Evolutionary conservation across 371 early-diverging fungal genomes (phyloP).

Genomic region (Lichtheimia corymbifera): DNA sequence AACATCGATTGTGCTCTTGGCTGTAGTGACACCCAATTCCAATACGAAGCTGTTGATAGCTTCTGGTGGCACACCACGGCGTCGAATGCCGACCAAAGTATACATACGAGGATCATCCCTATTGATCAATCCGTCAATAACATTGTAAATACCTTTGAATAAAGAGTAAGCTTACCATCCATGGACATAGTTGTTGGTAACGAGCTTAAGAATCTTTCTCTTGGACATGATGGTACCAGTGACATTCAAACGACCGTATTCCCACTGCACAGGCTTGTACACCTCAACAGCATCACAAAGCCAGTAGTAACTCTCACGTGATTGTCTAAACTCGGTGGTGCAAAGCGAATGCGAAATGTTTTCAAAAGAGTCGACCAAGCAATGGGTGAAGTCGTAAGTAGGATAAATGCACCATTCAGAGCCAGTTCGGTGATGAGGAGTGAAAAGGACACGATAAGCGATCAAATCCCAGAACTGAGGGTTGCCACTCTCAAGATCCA

Average conservation of each 20-base stretch:
- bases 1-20: conserved; percentile 88
- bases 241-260: conserved; percentile 97
- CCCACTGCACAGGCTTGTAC: conserved; percentile 99
- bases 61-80: conserved; percentile 98
- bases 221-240: conserved; percentile 98
- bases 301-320: conserved; percentile 99
- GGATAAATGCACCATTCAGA: conserved; percentile 98
- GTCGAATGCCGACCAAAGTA: conserved; percentile 95
- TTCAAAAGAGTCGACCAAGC: conserved; percentile 98
- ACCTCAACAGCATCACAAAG: conserved; percentile 97
- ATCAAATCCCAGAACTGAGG: conserved; percentile 99
- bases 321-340: conserved; percentile 96
- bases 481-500: conserved; percentile 95
- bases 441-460: conserved; percentile 95
- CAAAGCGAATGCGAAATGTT: conserved; percentile 99
- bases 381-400: conserved; percentile 99
- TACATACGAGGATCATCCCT: conserved; percentile 98
- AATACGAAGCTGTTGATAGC: conserved; percentile 99
- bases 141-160: too few species aligned
- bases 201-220: conserved; percentile 95
- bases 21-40: conserved; percentile 91
- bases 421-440: conserved; percentile 93
- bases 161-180: conserved; percentile 63
- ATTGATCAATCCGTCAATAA: not conserved
- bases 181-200: conserved; percentile 74